phyloP scores from a whole-genome alignment of 2,329 filamentous ascomycete genomes.

The Triangularia setosa region DNA sequence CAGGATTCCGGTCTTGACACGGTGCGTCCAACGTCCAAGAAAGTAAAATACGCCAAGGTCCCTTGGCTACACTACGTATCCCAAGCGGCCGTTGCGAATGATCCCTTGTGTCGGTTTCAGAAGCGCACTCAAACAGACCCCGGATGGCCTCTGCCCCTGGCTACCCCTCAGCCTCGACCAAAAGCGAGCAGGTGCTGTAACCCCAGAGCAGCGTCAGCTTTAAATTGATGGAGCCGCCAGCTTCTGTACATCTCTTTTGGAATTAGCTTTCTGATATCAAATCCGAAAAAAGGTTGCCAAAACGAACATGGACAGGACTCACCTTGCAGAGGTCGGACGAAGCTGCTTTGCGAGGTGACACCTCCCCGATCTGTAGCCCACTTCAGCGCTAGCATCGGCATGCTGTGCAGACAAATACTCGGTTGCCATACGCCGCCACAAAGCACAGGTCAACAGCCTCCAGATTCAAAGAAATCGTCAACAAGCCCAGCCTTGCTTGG shows the following conservation, averaged over 20 bases:
- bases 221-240: background rate
- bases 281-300: background rate
- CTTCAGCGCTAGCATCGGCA: background rate
- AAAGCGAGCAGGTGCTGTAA: background rate
- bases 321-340: background rate
- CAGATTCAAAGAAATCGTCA: background rate
- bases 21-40: background rate
- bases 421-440: too few species aligned
- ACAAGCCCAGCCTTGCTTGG: background rate
- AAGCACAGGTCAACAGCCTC: background rate
- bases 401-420: too few species aligned
- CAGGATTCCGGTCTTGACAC: background rate
- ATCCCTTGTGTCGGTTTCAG: constrained; percentile 17
- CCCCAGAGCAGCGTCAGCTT: background rate
- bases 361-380: background rate
- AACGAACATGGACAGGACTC: background rate
- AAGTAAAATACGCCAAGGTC: background rate
- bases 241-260: background rate
- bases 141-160: background rate
- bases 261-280: background rate
- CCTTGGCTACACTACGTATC: background rate
- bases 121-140: constrained; percentile 10
- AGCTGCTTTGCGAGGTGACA: background rate
- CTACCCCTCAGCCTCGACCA: background rate
- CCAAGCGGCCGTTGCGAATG: background rate